Percentiles rank a stretch among this genome's conserved stretches.
These are phyloP conservation scores for Drosera capensis DNA, from an alignment of 148 eudicot genomes.

Conservation along the genomic window DNA sequence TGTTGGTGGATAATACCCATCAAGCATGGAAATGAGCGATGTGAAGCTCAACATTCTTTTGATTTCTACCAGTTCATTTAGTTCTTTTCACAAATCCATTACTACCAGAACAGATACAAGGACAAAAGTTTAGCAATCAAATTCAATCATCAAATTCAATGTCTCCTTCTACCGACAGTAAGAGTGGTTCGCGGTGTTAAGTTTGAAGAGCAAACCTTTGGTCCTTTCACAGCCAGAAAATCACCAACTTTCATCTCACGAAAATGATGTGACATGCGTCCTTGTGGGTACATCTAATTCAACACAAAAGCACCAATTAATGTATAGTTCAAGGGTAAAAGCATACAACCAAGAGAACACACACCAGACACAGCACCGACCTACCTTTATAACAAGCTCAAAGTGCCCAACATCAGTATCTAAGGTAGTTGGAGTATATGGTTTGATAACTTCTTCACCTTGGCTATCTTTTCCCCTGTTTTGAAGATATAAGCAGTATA, in stretches of 20 bases:
- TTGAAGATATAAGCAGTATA: not conserved
- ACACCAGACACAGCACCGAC: not conserved
- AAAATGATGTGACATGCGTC: conserved; percentile 96
- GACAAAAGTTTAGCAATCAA: too few relatives aligned
- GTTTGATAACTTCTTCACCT: conserved; percentile 85
- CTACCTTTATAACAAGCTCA: conserved; percentile 81
- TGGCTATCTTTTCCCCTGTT: conserved; percentile 76
- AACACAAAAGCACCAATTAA: conserved; percentile 1
- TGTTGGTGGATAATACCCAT: too few relatives aligned
- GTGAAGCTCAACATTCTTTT: too few relatives aligned
- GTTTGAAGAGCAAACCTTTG: conserved; percentile 51
- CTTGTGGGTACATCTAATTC: conserved; percentile 86
- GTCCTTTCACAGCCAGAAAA: conserved; percentile 71
- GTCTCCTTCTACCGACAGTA: too few relatives aligned
- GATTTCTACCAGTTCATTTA: too few relatives aligned
- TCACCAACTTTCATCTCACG: conserved; percentile 80
- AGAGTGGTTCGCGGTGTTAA: too few relatives aligned
- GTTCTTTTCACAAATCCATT: too few relatives aligned
- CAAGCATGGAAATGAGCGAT: too few relatives aligned
- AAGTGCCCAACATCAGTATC: conserved; percentile 83
- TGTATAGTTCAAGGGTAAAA: not conserved
- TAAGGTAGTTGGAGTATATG: conserved; percentile 93
- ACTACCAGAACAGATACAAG: too few relatives aligned
- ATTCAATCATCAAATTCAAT: too few relatives aligned
- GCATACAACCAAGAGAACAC: not conserved